A percentile compares a stretch with the other conserved stretches of the same genome.
These are phyloP conservation scores for Beauveria brongniartii DNA, from an alignment of 2,329 filamentous ascomycete genomes.

Conservation along the genomic window DNA sequence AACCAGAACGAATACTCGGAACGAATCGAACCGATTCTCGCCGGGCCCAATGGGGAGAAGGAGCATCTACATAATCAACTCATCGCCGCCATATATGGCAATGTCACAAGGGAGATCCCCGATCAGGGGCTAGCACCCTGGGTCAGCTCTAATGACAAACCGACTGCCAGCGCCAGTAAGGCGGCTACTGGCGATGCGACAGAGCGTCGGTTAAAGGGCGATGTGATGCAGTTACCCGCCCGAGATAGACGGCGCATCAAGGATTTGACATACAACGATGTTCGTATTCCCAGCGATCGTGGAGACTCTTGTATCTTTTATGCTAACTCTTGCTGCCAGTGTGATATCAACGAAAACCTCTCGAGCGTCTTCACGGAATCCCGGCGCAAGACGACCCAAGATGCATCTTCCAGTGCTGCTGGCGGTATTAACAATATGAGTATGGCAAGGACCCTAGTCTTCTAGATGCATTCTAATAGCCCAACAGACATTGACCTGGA, in stretches of 20 bases:
- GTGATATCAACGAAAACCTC: slow-evolving; percentile 47
- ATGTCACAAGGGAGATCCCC: slow-evolving; percentile 62
- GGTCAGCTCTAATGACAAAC: slow-evolving; percentile 66
- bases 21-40: slow-evolving; percentile 52
- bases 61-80: slow-evolving; percentile 62
- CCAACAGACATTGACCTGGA: slow-evolving; percentile 56
- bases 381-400: slow-evolving; percentile 40
- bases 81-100: slow-evolving; percentile 57
- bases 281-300: slow-evolving; percentile 27
- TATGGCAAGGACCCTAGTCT: slow-evolving; percentile 33
- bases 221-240: slow-evolving; percentile 63
- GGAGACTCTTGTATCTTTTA: not conserved
- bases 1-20: slow-evolving; percentile 54
- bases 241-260: slow-evolving; percentile 60
- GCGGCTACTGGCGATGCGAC: slow-evolving; percentile 57
- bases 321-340: slow-evolving; percentile 25
- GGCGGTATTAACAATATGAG: slow-evolving; percentile 74
- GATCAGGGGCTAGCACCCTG: slow-evolving; percentile 60
- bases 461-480: slow-evolving; percentile 14
- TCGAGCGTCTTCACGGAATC: slow-evolving; percentile 44
- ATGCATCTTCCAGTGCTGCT: slow-evolving; percentile 57
- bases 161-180: slow-evolving; percentile 49
- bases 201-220: slow-evolving; percentile 57
- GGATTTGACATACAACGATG: slow-evolving; percentile 54
- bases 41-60: slow-evolving; percentile 48